Conservation (phyloP, 1,284 basidiomycete genomes). For the Cutaneotrichosporon curvatum region DNA sequence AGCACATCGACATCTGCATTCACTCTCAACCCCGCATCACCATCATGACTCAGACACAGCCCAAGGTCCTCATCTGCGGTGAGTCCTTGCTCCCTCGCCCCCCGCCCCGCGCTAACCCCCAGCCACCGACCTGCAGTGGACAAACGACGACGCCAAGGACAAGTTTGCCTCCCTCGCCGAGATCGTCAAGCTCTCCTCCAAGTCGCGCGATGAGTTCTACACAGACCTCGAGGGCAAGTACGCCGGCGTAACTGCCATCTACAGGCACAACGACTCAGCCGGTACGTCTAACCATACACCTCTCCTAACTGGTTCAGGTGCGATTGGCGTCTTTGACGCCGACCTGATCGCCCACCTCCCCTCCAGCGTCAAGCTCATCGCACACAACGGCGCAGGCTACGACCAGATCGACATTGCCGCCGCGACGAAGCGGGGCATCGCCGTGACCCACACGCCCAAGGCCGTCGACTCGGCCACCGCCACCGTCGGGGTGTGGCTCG, state of each 20-base stretch:
- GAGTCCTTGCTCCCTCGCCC: constrained; percentile 10
- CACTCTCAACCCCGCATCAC: constrained; percentile 1
- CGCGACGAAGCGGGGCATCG: constrained; percentile 67
- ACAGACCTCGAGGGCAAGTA: constrained; percentile 65
- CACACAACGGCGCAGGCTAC: constrained; percentile 89
- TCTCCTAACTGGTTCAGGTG: too few species aligned
- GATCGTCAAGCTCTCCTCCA: constrained; percentile 61
- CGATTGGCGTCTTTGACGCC: constrained; percentile 70
- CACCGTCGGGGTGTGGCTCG: constrained; percentile 75
- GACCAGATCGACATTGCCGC: constrained; percentile 73
- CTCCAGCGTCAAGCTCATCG: constrained; percentile 68
- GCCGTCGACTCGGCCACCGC: constrained; percentile 89
- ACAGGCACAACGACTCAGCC: constrained; percentile 53
- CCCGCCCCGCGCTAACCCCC: constrained; percentile 24
- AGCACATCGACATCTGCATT: too few species aligned
- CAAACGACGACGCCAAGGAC: constrained; percentile 61
- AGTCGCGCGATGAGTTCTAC: constrained; percentile 62
- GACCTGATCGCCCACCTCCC: constrained; percentile 66
- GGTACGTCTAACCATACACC: too few species aligned
- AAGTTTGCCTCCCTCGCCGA: constrained; percentile 64
- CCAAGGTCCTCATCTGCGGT: constrained; percentile 47
- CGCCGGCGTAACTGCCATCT: constrained; percentile 65
- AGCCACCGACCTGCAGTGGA: constrained; percentile 60
- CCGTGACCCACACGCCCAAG: constrained; percentile 81
- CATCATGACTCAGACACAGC: constrained; percentile 26